Percentiles rank a stretch among this genome's conserved stretches.
Evolutionary conservation across 2,329 filamentous ascomycete genomes (phyloP).

Genomic region (Parastagonospora nodorum): DNA sequence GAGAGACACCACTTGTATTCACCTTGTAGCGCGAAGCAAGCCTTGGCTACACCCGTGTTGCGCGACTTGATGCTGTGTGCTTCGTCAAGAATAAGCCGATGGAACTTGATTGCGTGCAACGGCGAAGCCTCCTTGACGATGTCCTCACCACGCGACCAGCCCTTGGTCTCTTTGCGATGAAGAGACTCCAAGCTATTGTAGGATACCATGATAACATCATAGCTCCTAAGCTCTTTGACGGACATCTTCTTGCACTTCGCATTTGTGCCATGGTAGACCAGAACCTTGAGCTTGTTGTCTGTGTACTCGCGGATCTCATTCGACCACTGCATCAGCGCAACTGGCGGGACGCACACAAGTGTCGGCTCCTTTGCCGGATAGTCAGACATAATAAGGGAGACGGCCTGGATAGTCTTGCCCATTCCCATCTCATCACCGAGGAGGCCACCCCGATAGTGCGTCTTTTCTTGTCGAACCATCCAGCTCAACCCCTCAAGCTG

Average conservation of each 20-base stretch:
- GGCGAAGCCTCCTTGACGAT: constrained; percentile 76
- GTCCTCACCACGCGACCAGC: constrained; percentile 79
- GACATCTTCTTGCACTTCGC: constrained; percentile 78
- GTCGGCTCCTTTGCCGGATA: constrained; percentile 83
- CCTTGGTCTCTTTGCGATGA: constrained; percentile 89
- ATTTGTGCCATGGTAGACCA: constrained; percentile 89
- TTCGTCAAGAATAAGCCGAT: constrained; percentile 92
- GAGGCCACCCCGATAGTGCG: constrained; percentile 83
- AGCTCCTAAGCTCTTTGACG: constrained; percentile 75
- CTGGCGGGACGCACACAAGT: constrained; percentile 87
- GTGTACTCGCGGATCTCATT: constrained; percentile 69
- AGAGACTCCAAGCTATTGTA: constrained; percentile 91
- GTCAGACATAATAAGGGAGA: constrained; percentile 97
- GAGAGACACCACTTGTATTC: constrained; percentile 95
- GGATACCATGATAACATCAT: constrained; percentile 95
- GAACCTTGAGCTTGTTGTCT: constrained; percentile 84
- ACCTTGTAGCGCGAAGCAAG: constrained; percentile 88
- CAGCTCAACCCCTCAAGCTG: constrained; percentile 92
- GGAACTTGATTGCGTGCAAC: constrained; percentile 85
- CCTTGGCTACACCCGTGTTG: constrained; percentile 88
- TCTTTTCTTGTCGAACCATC: constrained; percentile 91
- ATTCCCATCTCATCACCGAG: constrained; percentile 98
- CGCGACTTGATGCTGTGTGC: constrained; percentile 93
- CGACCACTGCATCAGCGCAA: constrained; percentile 94
- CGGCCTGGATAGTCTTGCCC: constrained; percentile 97